A percentile compares a stretch with the other conserved stretches of the same genome.
Conservation (phyloP, 495 filamentous ascomycete genomes). For the Hyaloscypha finlandica region DNA sequence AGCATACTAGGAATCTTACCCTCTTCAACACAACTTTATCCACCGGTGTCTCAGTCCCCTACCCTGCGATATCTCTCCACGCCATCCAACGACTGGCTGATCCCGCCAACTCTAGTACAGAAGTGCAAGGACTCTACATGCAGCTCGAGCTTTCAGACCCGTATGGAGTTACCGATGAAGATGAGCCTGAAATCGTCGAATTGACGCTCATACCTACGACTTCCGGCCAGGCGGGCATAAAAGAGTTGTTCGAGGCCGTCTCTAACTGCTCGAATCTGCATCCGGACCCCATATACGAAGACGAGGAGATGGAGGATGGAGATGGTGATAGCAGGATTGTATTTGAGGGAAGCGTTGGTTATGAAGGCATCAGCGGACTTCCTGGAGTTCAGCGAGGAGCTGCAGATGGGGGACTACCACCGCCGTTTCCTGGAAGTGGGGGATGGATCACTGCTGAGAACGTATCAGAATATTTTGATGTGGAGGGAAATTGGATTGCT, state of each 20-base stretch:
- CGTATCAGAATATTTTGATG: conserved; percentile 72
- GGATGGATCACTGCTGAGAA: conserved; percentile 99
- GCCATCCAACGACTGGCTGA: conserved; percentile 68
- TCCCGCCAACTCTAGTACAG: conserved; percentile 36
- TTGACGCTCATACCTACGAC: conserved; percentile 62
- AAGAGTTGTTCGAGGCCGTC: conserved; percentile 73
- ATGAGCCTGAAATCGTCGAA: conserved; percentile 69
- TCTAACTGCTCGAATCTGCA: conserved; percentile 87
- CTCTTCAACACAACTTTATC: conserved; percentile 64
- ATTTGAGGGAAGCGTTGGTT: conserved; percentile 56
- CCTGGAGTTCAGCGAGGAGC: conserved; percentile 45
- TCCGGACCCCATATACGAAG: conserved; percentile 68
- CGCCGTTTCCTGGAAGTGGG: conserved; percentile 78
- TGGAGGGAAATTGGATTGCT: conserved; percentile 57
- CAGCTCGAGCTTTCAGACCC: conserved; percentile 64
- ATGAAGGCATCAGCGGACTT: conserved; percentile 46
- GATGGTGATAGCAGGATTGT: conserved; percentile 55
- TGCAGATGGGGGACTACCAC: conserved; percentile 60
- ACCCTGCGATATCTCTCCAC: conserved; percentile 85
- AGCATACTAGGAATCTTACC: conserved; percentile 63
- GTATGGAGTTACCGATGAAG: conserved; percentile 51
- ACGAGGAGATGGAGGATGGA: conserved; percentile 53
- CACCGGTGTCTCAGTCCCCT: conserved; percentile 77
- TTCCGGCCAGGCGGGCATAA: conserved; percentile 30
- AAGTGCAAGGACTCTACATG: conserved; percentile 73